A percentile compares a stretch with the other conserved stretches of the same genome.
Evolutionary conservation across 2,329 filamentous ascomycete species (phyloP).

Genomic region (Trichoderma sp.): DNA sequence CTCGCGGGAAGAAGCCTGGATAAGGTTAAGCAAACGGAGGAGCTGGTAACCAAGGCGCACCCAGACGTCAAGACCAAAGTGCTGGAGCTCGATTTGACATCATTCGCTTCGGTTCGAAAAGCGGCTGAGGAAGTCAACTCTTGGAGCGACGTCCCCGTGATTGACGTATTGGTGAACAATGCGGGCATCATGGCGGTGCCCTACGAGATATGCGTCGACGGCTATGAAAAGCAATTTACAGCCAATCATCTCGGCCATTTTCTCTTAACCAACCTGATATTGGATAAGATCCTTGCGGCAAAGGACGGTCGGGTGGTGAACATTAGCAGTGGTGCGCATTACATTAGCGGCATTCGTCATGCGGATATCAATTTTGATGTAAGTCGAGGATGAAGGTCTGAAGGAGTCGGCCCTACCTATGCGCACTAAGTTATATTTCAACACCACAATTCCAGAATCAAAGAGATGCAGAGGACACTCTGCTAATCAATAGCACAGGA

Average conservation of each 20-base stretch:
- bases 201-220: constrained; percentile 43
- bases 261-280: constrained; percentile 50
- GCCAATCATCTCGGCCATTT: constrained; percentile 53
- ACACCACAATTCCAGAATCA: not conserved
- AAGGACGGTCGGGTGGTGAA: constrained; percentile 46
- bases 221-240: constrained; percentile 50
- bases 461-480: not conserved
- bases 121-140: constrained; percentile 43
- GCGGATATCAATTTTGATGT: constrained; percentile 41
- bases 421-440: not conserved
- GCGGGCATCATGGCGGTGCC: constrained; percentile 48
- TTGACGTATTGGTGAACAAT: constrained; percentile 50
- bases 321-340: constrained; percentile 43
- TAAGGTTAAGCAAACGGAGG: constrained; percentile 47
- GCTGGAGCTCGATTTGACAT: constrained; percentile 45
- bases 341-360: constrained; percentile 39
- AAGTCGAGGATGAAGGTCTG: constrained; percentile 25
- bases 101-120: constrained; percentile 42
- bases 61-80: constrained; percentile 41
- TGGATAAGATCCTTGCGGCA: constrained; percentile 47
- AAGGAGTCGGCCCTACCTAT: not conserved
- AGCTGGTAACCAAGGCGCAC: constrained; percentile 40
- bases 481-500: constrained; percentile 32
- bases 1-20: constrained; percentile 49
- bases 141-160: constrained; percentile 35